phyloP scores from a whole-genome alignment of 2,329 filamentous ascomycete species.

The Dothistroma pini region DNA sequence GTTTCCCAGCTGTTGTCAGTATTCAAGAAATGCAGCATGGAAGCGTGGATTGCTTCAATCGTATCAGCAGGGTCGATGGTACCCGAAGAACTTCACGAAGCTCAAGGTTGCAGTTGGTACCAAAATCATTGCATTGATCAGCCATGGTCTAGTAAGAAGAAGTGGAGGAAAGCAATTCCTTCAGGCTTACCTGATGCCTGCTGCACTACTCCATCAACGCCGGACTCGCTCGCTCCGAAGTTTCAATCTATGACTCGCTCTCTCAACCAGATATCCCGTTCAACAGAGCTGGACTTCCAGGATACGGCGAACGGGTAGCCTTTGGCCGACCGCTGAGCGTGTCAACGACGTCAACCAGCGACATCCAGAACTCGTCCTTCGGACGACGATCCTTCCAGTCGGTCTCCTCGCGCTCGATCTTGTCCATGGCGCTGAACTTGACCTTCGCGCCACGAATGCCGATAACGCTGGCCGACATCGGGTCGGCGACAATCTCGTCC shows the following conservation, averaged over 20 bases:
- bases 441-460: slow-evolving; percentile 88
- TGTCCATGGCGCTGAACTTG: slow-evolving; percentile 77
- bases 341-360: slow-evolving; percentile 76
- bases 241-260: neutral
- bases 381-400: slow-evolving; percentile 91
- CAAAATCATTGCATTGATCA: neutral
- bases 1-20: no score
- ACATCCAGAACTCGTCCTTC: slow-evolving; percentile 79
- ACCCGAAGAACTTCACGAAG: no score
- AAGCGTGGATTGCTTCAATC: no score
- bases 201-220: slow-evolving; percentile 4
- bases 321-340: slow-evolving; percentile 67
- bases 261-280: slow-evolving; percentile 7
- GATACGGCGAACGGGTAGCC: slow-evolving; percentile 17
- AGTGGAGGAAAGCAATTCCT: neutral
- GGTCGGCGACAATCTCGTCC: slow-evolving; percentile 68
- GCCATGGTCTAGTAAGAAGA: neutral
- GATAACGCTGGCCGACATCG: slow-evolving; percentile 74
- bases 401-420: slow-evolving; percentile 77
- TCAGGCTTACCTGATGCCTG: neutral
- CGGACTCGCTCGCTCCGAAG: slow-evolving; percentile 8
- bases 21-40: no score
- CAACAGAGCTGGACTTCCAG: slow-evolving; percentile 15
- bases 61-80: no score
- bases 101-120: neutral